phyloP scores from a whole-genome alignment of 1,284 basidiomycete species.

The Wolfiporia cocos region DNA sequence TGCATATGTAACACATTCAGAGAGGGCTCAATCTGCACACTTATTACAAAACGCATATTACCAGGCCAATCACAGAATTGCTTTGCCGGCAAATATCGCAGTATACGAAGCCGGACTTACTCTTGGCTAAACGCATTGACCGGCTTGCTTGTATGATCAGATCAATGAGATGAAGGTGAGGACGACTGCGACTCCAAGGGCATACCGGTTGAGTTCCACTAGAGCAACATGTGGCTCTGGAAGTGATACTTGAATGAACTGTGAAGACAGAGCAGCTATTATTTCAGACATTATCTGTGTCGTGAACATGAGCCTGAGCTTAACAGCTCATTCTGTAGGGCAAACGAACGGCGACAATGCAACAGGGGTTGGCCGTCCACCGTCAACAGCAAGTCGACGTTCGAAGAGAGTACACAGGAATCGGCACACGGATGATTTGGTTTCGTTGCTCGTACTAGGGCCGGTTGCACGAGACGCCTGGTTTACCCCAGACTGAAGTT shows the following conservation, averaged over 20 bases:
- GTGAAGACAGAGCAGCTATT: slow-evolving; percentile 21
- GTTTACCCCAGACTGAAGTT: too few relatives aligned
- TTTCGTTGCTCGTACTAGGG: too few relatives aligned
- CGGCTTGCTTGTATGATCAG: slow-evolving; percentile 46
- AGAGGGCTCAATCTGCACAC: too few relatives aligned
- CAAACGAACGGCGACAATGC: too few relatives aligned
- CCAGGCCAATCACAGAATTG: not conserved
- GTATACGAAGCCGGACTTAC: slow-evolving; percentile 29
- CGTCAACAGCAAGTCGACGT: too few relatives aligned
- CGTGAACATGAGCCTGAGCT: not conserved
- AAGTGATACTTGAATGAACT: slow-evolving; percentile 49
- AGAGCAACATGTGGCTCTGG: slow-evolving; percentile 47
- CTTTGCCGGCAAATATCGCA: not conserved
- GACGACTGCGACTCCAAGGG: not conserved
- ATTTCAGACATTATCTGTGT: slow-evolving; percentile 1
- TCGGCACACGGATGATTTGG: too few relatives aligned
- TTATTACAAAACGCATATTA: too few relatives aligned
- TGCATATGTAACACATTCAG: too few relatives aligned
- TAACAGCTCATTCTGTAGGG: too few relatives aligned
- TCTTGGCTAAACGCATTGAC: slow-evolving; percentile 72
- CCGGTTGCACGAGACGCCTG: too few relatives aligned
- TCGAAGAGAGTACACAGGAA: too few relatives aligned
- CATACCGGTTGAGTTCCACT: slow-evolving; percentile 47
- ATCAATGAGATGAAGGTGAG: not conserved
- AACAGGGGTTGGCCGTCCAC: too few relatives aligned